Percentiles rank a stretch among this genome's conserved stretches.
phyloP scores from a whole-genome alignment of 164 flowering plant genomes.

The Magnolia changhungtana region DNA sequence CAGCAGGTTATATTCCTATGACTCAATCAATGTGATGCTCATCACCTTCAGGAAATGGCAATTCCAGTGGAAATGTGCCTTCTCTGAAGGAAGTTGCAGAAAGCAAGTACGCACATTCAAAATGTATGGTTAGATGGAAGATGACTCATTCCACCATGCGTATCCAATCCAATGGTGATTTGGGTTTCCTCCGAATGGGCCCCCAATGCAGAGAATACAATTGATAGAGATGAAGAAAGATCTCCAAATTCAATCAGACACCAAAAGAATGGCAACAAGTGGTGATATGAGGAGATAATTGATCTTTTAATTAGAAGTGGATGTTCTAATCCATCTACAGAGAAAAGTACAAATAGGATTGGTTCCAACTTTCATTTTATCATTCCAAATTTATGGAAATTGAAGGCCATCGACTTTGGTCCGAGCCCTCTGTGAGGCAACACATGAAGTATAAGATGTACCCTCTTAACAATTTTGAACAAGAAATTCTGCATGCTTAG shows the following conservation, averaged over 20 bases:
- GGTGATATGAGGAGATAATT: neutral
- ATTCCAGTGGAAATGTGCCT: neutral
- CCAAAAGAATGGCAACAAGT: neutral
- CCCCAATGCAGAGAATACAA: neutral
- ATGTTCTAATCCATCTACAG: neutral
- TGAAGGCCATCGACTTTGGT: neutral
- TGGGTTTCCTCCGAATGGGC: neutral
- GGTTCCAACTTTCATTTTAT: neutral
- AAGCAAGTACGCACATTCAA: neutral
- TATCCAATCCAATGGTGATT: neutral
- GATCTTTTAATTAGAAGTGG: neutral
- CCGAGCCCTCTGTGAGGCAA: neutral
- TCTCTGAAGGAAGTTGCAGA: neutral
- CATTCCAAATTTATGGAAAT: too few species aligned
- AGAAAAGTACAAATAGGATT: too few species aligned
- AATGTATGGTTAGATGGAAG: neutral
- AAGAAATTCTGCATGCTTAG: neutral
- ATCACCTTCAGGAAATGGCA: neutral
- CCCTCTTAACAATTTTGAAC: neutral
- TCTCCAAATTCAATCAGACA: neutral
- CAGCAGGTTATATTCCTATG: neutral
- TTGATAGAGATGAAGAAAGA: neutral
- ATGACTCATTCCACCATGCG: neutral
- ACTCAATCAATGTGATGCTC: neutral
- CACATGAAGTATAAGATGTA: neutral